phyloP scores from a whole-genome alignment of 2,329 filamentous ascomycete species.

The Emmonsiellopsis sp. region DNA sequence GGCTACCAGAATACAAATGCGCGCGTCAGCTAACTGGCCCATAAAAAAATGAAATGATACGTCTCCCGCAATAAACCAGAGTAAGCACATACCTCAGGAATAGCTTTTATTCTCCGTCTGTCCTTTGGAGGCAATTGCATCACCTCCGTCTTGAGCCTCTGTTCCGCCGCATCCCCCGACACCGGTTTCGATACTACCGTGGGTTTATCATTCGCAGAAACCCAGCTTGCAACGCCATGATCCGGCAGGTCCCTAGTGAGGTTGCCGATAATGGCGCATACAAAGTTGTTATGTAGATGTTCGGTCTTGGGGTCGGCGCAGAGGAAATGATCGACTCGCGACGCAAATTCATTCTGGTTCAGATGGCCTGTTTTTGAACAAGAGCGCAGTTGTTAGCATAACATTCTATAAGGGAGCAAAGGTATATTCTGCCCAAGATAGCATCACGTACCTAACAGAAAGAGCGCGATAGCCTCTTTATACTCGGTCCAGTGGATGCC shows the following conservation, averaged over 20 bases:
- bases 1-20: conserved; percentile 17
- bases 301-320: conserved; percentile 43
- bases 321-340: conserved; percentile 48
- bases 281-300: conserved; percentile 54
- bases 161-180: conserved; percentile 53
- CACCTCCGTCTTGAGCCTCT: conserved; percentile 54
- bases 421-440: too few species aligned
- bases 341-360: conserved; percentile 53
- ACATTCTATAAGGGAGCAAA: not conserved
- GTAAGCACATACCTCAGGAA: conserved; percentile 37
- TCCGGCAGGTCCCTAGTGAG: conserved; percentile 51
- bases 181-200: conserved; percentile 41
- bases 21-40: too few species aligned
- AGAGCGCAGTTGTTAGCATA: not conserved
- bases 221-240: conserved; percentile 55
- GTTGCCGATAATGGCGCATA: conserved; percentile 52
- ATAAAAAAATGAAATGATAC: too few species aligned
- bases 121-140: conserved; percentile 55
- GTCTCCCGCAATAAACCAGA: not conserved
- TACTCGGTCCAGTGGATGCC: conserved; percentile 53
- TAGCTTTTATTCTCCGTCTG: conserved; percentile 48
- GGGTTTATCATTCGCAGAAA: conserved; percentile 50
- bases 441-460: conserved; percentile 45
- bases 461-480: conserved; percentile 49
- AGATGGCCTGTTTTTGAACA: conserved; percentile 39